These are phyloP conservation scores for Lodderomyces beijingensis DNA, from an alignment of 1,139 yeast species.

Conservation along the genomic window DNA sequence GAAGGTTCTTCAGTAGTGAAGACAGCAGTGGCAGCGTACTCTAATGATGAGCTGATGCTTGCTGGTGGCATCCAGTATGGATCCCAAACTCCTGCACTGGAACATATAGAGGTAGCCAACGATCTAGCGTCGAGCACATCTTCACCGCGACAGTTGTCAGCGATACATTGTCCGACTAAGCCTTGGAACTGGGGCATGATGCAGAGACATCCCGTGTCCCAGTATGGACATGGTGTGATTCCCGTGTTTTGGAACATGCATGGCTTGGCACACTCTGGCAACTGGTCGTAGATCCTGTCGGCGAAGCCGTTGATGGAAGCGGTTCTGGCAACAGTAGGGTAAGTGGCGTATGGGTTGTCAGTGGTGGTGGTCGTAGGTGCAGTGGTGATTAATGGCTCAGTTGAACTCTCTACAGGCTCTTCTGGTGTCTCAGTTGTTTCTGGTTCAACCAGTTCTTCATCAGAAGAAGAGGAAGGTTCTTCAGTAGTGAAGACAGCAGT, in stretches of 20 bases:
- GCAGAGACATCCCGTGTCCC: slow-evolving; percentile 38
- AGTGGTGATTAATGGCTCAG: slow-evolving; percentile 1
- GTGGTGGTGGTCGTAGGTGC: neutral
- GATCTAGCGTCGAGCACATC: slow-evolving; percentile 36
- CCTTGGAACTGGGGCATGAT: slow-evolving; percentile 30
- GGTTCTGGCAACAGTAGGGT: slow-evolving; percentile 20
- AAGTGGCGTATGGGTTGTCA: neutral
- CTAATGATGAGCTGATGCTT: slow-evolving; percentile 29
- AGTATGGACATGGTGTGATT: slow-evolving; percentile 32
- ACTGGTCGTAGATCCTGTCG: slow-evolving; percentile 23
- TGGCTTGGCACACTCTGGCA: slow-evolving; percentile 22
- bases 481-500: slow-evolving; percentile 11
- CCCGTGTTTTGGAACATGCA: slow-evolving; percentile 30
- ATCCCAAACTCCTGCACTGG: slow-evolving; percentile 39
- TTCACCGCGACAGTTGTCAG: slow-evolving; percentile 25
- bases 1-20: slow-evolving; percentile 1
- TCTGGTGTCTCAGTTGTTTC: neutral
- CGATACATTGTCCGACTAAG: slow-evolving; percentile 27
- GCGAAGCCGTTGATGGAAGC: slow-evolving; percentile 37
- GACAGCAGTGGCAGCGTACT: slow-evolving; percentile 24
- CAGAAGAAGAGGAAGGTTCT: slow-evolving; percentile 4
- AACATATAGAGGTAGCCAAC: slow-evolving; percentile 38
- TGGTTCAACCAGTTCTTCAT: neutral
- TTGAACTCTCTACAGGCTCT: neutral
- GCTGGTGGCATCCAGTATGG: slow-evolving; percentile 36